Conservation (phyloP, 2,329 filamentous ascomycete genomes). For the Xylariaceae sp. region DNA sequence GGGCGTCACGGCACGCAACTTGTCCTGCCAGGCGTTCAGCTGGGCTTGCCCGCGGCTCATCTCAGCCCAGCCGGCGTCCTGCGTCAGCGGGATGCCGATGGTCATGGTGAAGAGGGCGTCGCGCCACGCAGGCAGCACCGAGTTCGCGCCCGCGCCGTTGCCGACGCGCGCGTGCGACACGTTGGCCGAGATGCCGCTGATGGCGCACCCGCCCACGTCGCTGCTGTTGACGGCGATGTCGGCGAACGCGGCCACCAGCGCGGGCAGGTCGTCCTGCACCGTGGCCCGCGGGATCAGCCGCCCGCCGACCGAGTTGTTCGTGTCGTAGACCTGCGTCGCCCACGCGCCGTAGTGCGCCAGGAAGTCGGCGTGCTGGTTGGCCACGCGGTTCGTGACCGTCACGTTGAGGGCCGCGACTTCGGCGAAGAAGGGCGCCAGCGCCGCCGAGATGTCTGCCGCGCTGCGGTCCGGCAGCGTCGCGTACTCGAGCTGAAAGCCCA, state of each 20-base stretch:
- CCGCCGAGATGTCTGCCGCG: no score
- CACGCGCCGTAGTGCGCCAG: background rate
- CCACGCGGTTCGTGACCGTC: background rate
- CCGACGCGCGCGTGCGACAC: background rate
- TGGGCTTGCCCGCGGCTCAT: background rate
- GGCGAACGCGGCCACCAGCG: background rate
- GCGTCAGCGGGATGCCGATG: background rate
- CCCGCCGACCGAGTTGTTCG: background rate
- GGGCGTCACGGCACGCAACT: background rate
- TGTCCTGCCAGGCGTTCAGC: background rate
- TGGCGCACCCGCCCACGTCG: background rate
- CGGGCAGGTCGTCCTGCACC: background rate
- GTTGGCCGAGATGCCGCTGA: background rate
- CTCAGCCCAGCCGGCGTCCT: background rate
- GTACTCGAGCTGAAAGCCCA: background rate
- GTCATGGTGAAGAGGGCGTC: constrained; percentile 3
- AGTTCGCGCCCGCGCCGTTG: background rate
- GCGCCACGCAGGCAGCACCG: constrained; percentile 7
- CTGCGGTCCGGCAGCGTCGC: background rate
- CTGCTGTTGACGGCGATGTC: background rate
- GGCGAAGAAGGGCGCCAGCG: no score
- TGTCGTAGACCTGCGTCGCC: background rate
- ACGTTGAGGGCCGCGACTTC: background rate
- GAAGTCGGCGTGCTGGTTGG: background rate
- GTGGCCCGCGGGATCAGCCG: background rate